A percentile compares a stretch with the other conserved stretches of the same genome.
phyloP scores from a whole-genome alignment of 2,329 filamentous ascomycete genomes.

The Aureobasidium lini region DNA sequence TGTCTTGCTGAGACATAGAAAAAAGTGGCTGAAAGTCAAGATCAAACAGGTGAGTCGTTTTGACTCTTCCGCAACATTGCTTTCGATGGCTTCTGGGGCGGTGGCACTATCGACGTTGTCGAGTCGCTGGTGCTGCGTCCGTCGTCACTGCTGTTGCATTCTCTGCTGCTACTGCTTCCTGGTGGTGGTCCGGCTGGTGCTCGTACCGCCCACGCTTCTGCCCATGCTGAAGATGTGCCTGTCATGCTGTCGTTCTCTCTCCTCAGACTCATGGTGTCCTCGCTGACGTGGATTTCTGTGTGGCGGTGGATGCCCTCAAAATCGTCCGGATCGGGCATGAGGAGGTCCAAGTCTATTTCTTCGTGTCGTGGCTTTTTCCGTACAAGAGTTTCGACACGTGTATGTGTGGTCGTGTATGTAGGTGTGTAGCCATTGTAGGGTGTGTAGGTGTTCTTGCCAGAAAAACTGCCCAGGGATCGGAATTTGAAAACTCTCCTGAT shows the following conservation, averaged over 20 bases:
- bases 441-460: not conserved
- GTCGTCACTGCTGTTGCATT: not conserved
- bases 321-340: conserved; percentile 8
- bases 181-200: not conserved
- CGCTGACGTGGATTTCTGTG: not conserved
- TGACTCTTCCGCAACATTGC: conserved; percentile 1
- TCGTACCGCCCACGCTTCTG: not conserved
- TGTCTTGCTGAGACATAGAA: not conserved
- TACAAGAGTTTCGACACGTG: not conserved
- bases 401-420: conserved; percentile 5
- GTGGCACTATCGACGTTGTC: not conserved
- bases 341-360: conserved; percentile 1
- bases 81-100: not conserved
- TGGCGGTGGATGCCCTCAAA: conserved; percentile 11
- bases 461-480: conserved; percentile 11
- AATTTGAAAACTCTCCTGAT: conserved; percentile 14
- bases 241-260: not conserved
- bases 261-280: conserved; percentile 1
- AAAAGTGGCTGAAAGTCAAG: not conserved
- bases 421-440: conserved; percentile 1
- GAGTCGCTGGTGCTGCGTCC: not conserved
- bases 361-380: not conserved
- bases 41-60: not conserved
- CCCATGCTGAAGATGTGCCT: not conserved
- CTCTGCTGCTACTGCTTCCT: not conserved